These are phyloP conservation scores for Eucalyptus curtisii DNA, from an alignment of 345 rosid species.

Conservation along the genomic window DNA sequence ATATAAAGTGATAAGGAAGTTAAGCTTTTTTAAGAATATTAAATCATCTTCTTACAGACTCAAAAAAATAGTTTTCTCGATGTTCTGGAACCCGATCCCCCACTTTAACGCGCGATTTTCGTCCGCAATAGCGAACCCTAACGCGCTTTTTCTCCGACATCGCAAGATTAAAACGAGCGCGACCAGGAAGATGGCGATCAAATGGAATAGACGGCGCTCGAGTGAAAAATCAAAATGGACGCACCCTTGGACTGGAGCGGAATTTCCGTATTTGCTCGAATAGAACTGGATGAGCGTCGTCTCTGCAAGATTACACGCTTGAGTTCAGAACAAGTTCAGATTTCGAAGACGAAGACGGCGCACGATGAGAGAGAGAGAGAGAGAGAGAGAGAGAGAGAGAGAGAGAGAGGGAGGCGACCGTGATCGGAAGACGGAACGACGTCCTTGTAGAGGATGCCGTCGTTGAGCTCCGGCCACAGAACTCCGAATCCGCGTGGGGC, in stretches of 20 bases:
- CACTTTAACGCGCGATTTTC: background rate
- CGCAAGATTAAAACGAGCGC: background rate
- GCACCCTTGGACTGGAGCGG: constrained; percentile 87
- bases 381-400: background rate
- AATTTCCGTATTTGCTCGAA: constrained; percentile 44
- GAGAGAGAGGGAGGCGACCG: constrained; percentile 14
- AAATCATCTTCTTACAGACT: no score
- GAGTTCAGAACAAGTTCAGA: background rate
- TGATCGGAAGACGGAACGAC: constrained; percentile 35
- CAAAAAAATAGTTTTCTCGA: background rate
- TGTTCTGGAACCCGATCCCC: background rate
- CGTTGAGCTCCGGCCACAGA: constrained; percentile 77
- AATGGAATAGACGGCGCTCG: background rate
- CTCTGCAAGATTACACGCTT: background rate
- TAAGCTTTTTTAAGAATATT: no score
- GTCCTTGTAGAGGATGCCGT: constrained; percentile 62
- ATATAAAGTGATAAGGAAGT: no score
- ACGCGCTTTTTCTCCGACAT: background rate
- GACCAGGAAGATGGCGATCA: background rate
- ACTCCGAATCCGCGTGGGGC: constrained; percentile 24
- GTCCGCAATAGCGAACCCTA: background rate
- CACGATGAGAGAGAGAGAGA: background rate
- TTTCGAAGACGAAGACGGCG: background rate
- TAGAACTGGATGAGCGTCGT: constrained; percentile 48
- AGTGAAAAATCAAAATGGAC: background rate